Conservation (phyloP, 306 rosid genomes). For the Dryas octopetala region DNA sequence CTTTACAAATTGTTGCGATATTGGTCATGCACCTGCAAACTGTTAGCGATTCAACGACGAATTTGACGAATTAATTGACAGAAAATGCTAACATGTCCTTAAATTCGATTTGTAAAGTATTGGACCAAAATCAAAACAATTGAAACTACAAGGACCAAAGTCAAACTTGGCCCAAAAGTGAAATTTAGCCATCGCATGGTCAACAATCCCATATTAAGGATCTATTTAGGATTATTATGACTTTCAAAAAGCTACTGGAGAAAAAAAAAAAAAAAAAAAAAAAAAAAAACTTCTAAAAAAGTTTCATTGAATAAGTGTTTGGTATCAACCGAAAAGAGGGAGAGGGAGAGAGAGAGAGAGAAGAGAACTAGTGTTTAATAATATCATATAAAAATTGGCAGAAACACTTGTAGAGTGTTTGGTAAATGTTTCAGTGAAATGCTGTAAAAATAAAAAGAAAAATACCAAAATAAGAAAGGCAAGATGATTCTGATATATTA, state of each 20-base stretch:
- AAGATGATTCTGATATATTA: not conserved
- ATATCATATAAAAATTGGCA: not conserved
- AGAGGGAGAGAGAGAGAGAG: not conserved
- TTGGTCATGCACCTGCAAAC: too few relatives aligned
- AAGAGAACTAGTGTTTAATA: not conserved
- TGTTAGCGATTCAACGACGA: too few relatives aligned
- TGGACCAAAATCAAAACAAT: too few relatives aligned
- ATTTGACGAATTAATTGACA: too few relatives aligned
- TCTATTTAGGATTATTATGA: too few relatives aligned
- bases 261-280: not conserved
- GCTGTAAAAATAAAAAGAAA: not conserved
- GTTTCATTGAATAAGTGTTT: not conserved
- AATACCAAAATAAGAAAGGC: not conserved
- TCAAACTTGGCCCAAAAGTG: too few relatives aligned
- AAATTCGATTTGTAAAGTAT: too few relatives aligned
- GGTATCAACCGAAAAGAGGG: not conserved
- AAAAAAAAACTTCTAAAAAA: not conserved
- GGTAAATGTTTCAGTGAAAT: not conserved
- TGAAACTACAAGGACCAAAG: too few relatives aligned
- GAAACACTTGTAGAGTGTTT: slow-evolving; percentile 1
- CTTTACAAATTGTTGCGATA: too few relatives aligned
- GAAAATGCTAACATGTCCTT: too few relatives aligned
- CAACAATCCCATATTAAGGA: too few relatives aligned
- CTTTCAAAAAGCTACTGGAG: not conserved
- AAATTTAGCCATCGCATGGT: too few relatives aligned